These are phyloP conservation scores for Boletus fagicola DNA, from an alignment of 768 basidiomycete genomes.

Conservation along the genomic window DNA sequence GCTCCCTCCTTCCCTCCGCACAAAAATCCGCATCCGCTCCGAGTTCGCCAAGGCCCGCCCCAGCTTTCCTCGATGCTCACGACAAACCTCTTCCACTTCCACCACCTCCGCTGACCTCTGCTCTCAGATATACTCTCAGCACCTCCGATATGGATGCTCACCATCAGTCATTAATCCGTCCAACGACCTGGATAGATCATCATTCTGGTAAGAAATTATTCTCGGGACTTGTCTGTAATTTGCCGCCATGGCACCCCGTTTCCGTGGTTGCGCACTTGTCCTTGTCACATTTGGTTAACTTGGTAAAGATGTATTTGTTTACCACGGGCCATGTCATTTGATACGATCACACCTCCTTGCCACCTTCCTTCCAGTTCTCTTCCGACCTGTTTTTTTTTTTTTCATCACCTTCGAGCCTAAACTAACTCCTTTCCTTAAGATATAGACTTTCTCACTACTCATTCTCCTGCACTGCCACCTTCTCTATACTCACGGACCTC, in stretches of 20 bases:
- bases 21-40: conserved; percentile 28
- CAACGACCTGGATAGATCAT: conserved; percentile 29
- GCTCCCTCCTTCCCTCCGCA: conserved; percentile 23
- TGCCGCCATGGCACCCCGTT: conserved; percentile 15
- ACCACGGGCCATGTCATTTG: conserved; percentile 22
- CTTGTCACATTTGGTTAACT: conserved; percentile 7
- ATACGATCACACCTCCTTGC: conserved; percentile 11
- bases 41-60: conserved; percentile 18
- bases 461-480: conserved; percentile 32
- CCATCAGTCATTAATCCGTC: conserved; percentile 15
- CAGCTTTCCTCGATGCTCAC: conserved; percentile 13
- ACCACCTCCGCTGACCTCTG: conserved; percentile 35
- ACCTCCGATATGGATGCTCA: conserved; percentile 29
- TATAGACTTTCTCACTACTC: conserved; percentile 31
- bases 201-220: conserved; percentile 22
- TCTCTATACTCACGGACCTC: conserved; percentile 34
- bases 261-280: conserved; percentile 9
- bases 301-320: conserved; percentile 22
- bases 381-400: conserved; percentile 22
- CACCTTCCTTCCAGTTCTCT: conserved; percentile 1
- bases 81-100: conserved; percentile 46
- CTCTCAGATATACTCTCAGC: conserved; percentile 21
- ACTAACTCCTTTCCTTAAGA: conserved; percentile 22
- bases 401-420: conserved; percentile 13
- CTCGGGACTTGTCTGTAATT: conserved; percentile 6